Evolutionary conservation across 31 red algal species (phyloP).

Genomic region (Endocladia muricata): DNA sequence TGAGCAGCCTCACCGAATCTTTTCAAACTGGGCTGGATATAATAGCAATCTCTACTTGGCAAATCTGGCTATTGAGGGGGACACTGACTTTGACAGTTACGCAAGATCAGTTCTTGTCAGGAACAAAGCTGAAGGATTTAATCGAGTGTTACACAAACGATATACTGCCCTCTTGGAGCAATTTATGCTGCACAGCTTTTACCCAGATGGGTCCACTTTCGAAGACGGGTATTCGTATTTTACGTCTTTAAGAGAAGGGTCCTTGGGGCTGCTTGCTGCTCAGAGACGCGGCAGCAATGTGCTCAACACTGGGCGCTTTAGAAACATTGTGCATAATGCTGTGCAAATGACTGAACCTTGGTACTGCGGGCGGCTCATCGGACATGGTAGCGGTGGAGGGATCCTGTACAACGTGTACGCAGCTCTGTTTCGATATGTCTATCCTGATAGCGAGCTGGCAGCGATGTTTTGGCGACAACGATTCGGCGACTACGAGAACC

Average conservation of each 20-base stretch:
- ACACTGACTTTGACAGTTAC: constrained; percentile 27
- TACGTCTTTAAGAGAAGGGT: constrained; percentile 39
- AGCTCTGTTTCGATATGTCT: constrained; percentile 12
- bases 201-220: constrained; percentile 41
- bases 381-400: constrained; percentile 36
- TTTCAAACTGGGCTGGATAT: constrained; percentile 50
- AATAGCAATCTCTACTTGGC: constrained; percentile 44
- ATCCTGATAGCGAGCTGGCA: neutral
- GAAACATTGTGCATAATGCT: constrained; percentile 47
- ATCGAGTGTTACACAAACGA: constrained; percentile 2
- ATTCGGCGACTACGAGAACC: constrained; percentile 29
- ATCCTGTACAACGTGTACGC: constrained; percentile 5
- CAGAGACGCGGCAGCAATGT: constrained; percentile 36
- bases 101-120: constrained; percentile 8
- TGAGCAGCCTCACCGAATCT: constrained; percentile 19
- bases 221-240: constrained; percentile 46
- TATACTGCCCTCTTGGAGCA: constrained; percentile 23
- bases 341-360: constrained; percentile 51
- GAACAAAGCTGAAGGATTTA: constrained; percentile 17
- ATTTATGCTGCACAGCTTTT: constrained; percentile 27
- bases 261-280: constrained; percentile 26
- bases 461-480: constrained; percentile 56
- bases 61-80: constrained; percentile 37
- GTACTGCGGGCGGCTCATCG: constrained; percentile 32
- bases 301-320: constrained; percentile 24